Base-by-base conservation (phyloP, 768 basidiomycete species). In the Kwoniella europaea region DNA sequence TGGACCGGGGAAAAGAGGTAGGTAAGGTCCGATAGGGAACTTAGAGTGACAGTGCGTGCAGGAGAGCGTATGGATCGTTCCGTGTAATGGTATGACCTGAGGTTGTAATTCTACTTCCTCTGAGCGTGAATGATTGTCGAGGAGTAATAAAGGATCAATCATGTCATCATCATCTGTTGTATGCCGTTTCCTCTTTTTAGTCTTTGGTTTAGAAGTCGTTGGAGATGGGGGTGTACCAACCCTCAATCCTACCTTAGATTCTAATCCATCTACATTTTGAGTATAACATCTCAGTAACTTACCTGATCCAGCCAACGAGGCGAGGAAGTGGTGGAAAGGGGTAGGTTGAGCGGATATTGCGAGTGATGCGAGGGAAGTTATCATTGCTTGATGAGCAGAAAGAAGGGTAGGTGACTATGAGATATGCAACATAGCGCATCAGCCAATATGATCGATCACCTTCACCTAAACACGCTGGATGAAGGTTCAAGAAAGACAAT, bases 221-320 rank as follows among this genome's bases (percentile, higher is more conserved):
- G 43, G 16, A 24, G 35, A 35, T 35, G 35, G 43, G 87, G 93
- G 92, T 12, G 94, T 87, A n/a, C 93, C 93, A 71, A 92, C 92
- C 1, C 90, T 89, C 10, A 96, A 87, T 3, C 94, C 94, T n/a
- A 88, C 90, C 81, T 93, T 93, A 69, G 86, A 86, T 80, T 96
- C 94, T 53, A 96, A 89, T 27, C 90, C 90, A 81, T 96, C 94
- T 70, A 95, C 95, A 84, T 96, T 95, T 85, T 96, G 94, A 0
- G 94, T 94, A 83, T 95, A 96, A 2, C 93, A 92, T 27, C 94
- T 87, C 46, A 94, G 87, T 3, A 96, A 88, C 71, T 88, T 88
- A 3, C 91, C 91, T 46, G 90, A 86, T 71, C 90, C 87, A 77
- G 95, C 92, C 41, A 95, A 88, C 41, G 86, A 79, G 54, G 90